These are phyloP conservation scores for Dichotomopilus funicola DNA, from an alignment of 2,329 filamentous ascomycete species.

Conservation along the genomic window DNA sequence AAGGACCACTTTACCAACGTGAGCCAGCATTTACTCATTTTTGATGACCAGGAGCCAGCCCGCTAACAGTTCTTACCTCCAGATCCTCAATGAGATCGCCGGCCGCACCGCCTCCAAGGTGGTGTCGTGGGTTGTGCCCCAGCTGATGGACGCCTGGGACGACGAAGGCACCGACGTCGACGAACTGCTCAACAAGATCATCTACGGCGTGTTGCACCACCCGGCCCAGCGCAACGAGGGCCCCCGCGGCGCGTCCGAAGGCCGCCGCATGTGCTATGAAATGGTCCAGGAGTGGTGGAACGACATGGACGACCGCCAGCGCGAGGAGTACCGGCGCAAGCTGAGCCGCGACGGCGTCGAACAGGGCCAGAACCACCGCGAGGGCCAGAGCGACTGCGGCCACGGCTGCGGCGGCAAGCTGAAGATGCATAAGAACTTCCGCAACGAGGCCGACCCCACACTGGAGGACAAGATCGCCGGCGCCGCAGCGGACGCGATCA, in stretches of 20 bases:
- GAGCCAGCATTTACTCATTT: too few relatives aligned
- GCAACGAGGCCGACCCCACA: conserved; percentile 38
- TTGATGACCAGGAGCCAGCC: too few relatives aligned
- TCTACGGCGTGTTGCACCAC: conserved; percentile 80
- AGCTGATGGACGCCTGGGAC: conserved; percentile 84
- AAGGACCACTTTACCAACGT: conserved; percentile 93
- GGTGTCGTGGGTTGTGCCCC: conserved; percentile 79
- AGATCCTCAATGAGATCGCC: conserved; percentile 75
- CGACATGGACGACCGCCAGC: conserved; percentile 54
- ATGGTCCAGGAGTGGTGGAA: conserved; percentile 80
- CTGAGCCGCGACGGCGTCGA: conserved; percentile 73
- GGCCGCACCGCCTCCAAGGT: conserved; percentile 74
- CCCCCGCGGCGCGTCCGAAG: conserved; percentile 63
- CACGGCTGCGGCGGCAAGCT: conserved; percentile 78
- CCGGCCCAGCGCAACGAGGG: conserved; percentile 69
- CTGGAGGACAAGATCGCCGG: conserved; percentile 51
- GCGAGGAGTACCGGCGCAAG: conserved; percentile 63
- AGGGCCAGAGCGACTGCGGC: conserved; percentile 74
- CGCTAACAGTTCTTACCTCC: background rate
- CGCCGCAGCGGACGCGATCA: conserved; percentile 49
- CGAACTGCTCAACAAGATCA: conserved; percentile 66
- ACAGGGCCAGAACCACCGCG: conserved; percentile 76
- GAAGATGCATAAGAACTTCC: conserved; percentile 64
- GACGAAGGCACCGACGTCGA: conserved; percentile 64
- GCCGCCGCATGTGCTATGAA: conserved; percentile 70